Percentiles rank a stretch among this genome's conserved stretches.
These are phyloP conservation scores for Penicillium sp. DNA, from an alignment of 2,329 filamentous ascomycete genomes.

Conservation along the genomic window DNA sequence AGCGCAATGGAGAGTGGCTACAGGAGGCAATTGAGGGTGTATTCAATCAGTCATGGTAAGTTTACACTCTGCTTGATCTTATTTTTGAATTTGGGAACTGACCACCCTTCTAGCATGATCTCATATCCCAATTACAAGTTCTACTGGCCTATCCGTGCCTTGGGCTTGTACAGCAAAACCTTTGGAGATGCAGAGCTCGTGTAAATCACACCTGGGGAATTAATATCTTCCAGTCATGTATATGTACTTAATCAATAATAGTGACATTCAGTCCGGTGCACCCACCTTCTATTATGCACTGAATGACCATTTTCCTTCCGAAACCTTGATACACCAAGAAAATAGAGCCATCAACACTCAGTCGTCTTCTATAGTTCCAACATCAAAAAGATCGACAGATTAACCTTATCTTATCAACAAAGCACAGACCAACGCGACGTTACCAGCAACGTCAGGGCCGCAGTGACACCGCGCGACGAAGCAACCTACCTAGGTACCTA, in stretches of 20 bases:
- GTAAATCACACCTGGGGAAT: conserved; percentile 18
- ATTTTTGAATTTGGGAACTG: conserved; percentile 14
- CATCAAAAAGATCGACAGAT: not conserved
- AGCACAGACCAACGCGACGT: not conserved
- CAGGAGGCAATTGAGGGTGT: conserved; percentile 97
- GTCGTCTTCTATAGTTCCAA: not conserved
- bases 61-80: conserved; percentile 22
- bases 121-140: conserved; percentile 99
- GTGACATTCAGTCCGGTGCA: too few species aligned
- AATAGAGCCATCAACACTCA: not conserved
- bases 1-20: conserved; percentile 86
- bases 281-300: too few species aligned
- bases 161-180: conserved; percentile 79
- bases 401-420: conserved; percentile 2
- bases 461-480: not conserved
- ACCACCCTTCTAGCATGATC: conserved; percentile 68
- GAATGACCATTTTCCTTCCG: too few species aligned
- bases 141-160: conserved; percentile 86
- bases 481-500: not conserved
- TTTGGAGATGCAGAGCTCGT: conserved; percentile 64
- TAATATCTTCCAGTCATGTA: not conserved
- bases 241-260: conserved; percentile 12
- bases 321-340: not conserved
- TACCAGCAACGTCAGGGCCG: not conserved
- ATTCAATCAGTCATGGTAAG: conserved; percentile 93